Evolutionary conservation across 2,329 filamentous ascomycete species (phyloP), one percentile per base, ranked within the genome.

Genomic region (Blastomyces emzantsi): DNA sequence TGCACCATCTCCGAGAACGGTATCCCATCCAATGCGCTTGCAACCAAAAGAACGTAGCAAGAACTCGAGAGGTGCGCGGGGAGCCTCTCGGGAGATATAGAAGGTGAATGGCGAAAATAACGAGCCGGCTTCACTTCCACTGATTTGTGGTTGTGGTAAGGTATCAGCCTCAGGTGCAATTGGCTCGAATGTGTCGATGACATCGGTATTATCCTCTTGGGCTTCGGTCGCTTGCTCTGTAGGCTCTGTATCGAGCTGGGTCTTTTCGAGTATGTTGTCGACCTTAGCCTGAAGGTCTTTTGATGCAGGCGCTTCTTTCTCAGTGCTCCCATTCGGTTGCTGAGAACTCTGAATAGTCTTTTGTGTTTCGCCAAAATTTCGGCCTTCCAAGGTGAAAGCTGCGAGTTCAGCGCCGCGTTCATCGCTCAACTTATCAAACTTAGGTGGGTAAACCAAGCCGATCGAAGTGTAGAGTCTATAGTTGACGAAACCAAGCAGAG

Each of bases 21-120:
- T 83, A 73, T 97, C 93, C 94, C 94, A 99, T 52, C 92, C 94
- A 69, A 99, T 88, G 55, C 93, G 86, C 80, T 93, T 96, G 81
- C 93, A 97, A 67, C 94, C 94, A 73, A 97, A 99, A 2, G 93
- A 85, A 73, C 92, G 89, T 62, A 99, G 84, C 62, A 99, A 85
- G 73, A 99, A 96, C 75, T 99, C 94, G 28, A 99, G 81, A 2
- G 94, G 87, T 68, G 92, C 89, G 68, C 92, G 86, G 17, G 94
- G 94, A 3, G 93, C 92, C 79, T 99, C 94, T 70, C 94, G 89
- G 47, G 93, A 96, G 54, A 99, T 84, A 79, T 88, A 99, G 79
- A 99, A 87, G 41, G 92, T 96, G 77, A 89, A 92, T 65, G 90
- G 87, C 41, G 90, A 85, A 76, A 97, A 97, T 47, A 99, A 83